Conservation (phyloP, 768 basidiomycete species). For the Dacryopinax primogenitus region DNA sequence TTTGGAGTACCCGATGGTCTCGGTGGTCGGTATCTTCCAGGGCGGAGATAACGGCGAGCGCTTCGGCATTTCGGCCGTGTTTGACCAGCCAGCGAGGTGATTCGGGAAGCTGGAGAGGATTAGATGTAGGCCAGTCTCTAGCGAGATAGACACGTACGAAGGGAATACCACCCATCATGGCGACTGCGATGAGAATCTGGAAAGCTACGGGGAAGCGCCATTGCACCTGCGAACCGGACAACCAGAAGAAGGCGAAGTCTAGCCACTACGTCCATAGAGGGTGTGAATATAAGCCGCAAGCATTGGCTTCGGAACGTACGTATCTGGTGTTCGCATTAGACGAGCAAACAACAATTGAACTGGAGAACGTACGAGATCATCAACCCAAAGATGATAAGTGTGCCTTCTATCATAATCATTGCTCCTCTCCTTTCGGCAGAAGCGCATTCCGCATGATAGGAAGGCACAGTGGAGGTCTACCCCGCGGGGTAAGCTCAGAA, state of each 20-base stretch:
- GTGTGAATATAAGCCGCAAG: not conserved
- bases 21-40: constrained; percentile 41
- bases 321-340: not conserved
- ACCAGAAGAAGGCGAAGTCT: constrained; percentile 51
- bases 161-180: constrained; percentile 39
- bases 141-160: constrained; percentile 32
- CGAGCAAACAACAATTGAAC: too few species aligned
- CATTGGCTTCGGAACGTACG: not conserved
- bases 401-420: constrained; percentile 54
- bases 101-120: not conserved
- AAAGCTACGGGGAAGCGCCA: constrained; percentile 54
- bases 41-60: constrained; percentile 47
- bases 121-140: not conserved
- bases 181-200: constrained; percentile 43
- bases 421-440: constrained; percentile 45
- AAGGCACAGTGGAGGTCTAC: constrained; percentile 52
- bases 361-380: constrained; percentile 42
- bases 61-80: constrained; percentile 41
- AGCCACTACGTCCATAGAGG: constrained; percentile 34
- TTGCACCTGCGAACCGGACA: constrained; percentile 38
- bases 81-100: constrained; percentile 39
- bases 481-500: not conserved
- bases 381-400: constrained; percentile 49
- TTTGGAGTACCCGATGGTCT: constrained; percentile 37
- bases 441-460: constrained; percentile 55